Evolutionary conservation across 805 yeast species (phyloP), one percentile per base, ranked within the genome.

Genomic region (Yarrowia sp.): DNA sequence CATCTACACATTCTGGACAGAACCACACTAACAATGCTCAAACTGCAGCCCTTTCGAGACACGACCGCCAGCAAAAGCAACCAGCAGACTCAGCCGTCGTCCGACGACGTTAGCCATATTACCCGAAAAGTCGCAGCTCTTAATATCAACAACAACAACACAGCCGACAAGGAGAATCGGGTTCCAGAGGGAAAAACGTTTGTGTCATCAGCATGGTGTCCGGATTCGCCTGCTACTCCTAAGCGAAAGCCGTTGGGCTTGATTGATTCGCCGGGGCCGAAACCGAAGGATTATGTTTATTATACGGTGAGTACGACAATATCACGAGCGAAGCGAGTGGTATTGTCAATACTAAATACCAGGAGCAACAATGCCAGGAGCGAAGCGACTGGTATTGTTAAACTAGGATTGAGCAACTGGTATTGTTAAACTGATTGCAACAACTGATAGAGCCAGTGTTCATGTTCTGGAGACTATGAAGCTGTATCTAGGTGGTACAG

Each of bases 61-160:
- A 38, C 61, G 12, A n/a, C n/a, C n/a, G 12, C 46, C 61, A 36
- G 24, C 33, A 36, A 38, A 9, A 14, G 35, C 61, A 36, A 36
- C 33, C 30, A 16, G 40, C 21, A 3, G 4, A 9, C 33, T 5
- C 48, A 22, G 36, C 22, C 17, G 5, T 10, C 28, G 2, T 3
- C 4, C 14, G 61, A 54, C 35, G 61, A 54, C 8, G 61, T 52
- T 3, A n/a, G 26, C 24, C 41, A 26, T 1, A 36, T 54, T 16
- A 54, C 61, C 17, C 46, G 46, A 12, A 54, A 38, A 40, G 61
- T 54, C 12, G 61, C 61, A n/a, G 44, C 61, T 24, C 35, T 54
- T 14, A 54, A 28, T 14, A 36, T 36, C 35, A 35, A 8, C 30
- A 26, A 8, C 30, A 26, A 36, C 61, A 36, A 54, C 26, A 35